Evolutionary conservation across 352 stramenopile genomes (phyloP).

Genomic region (Vaucheria bursata): DNA sequence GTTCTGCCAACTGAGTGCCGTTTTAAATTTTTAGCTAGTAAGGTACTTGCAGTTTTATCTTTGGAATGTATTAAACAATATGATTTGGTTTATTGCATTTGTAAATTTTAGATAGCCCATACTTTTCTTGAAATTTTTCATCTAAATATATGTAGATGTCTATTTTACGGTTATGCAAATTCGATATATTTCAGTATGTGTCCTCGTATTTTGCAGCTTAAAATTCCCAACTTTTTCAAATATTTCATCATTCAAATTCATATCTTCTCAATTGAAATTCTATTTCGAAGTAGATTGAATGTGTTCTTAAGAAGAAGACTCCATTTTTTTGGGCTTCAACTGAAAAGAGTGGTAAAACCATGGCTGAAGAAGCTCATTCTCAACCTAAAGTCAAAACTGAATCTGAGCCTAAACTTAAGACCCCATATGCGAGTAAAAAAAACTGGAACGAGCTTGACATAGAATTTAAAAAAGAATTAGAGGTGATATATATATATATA

Average conservation of each 20-base stretch:
- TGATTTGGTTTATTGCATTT: too few species aligned
- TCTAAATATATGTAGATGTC: too few species aligned
- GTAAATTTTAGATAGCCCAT: too few species aligned
- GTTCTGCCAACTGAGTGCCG: conserved; percentile 40
- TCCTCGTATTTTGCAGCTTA: too few species aligned
- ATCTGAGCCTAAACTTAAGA: conserved; percentile 12
- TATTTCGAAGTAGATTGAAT: conserved; percentile 42
- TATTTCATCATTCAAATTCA: too few species aligned
- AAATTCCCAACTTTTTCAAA: too few species aligned
- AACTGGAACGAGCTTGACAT: conserved; percentile 35
- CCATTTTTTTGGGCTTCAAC: conserved; percentile 27
- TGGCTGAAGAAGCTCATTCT: background rate
- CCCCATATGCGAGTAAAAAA: conserved; percentile 33
- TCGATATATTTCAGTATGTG: too few species aligned
- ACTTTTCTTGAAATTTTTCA: too few species aligned
- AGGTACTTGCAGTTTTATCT: too few species aligned
- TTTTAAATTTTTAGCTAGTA: conserved; percentile 37
- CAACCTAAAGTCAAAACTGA: background rate
- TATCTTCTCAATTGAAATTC: too few species aligned
- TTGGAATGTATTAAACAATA: too few species aligned
- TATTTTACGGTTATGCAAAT: too few species aligned
- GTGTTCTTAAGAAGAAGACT: conserved; percentile 28
- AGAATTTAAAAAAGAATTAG: conserved; percentile 20
- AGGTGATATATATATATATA: background rate
- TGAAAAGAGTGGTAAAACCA: conserved; percentile 6